Base-by-base conservation (phyloP, 345 rosid genomes). In the Hibiscus syriacus region DNA sequence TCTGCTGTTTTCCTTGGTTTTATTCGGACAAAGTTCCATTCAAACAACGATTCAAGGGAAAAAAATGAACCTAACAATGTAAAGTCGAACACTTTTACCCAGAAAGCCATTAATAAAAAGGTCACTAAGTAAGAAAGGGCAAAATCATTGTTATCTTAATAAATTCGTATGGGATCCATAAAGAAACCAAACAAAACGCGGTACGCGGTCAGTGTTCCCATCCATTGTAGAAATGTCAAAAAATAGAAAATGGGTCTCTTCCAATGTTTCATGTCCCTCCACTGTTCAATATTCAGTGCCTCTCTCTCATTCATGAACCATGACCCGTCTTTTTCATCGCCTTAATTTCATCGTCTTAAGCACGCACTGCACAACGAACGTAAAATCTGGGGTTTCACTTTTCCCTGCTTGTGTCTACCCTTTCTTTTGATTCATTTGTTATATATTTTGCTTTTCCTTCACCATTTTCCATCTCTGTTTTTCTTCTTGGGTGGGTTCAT, bases 261-360 rank as follows among this genome's bases (percentile, higher is more conserved):
- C 11, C 11, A 11, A 2, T 11, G 5, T 61, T 39, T 38, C 49
- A 11, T 22, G 19, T 20, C 14, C 7, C 17, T n/a, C n/a, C 25
- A 1, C 10, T 0, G 64, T 60, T 43, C 34, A 34, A 8, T 64
- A 7, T 64, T 17, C 13, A 2, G 25, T 48, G 14, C 26, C 55
- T n/a, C 39, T 46, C 57, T 46, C 52, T 26, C 16, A 30, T 14
- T 22, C 6, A 16, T 43, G 38, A 34, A 39, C 19, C 55, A 5
- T 49, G 23, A 75, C 53, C 64, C 30, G 73, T 69, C 77, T 23
- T 17, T 59, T 25, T 78, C 79, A 64, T 43, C 17, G 30, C 43
- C 45, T 68, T 30, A 7, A 4, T 63, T 52, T 41, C 26, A 12
- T 8, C 68, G 39, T 61, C 61, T 67, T 72, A 58, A 10, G 45